phyloP scores from a whole-genome alignment of 2,329 filamentous ascomycete species.

The Colletotrichum horii region DNA sequence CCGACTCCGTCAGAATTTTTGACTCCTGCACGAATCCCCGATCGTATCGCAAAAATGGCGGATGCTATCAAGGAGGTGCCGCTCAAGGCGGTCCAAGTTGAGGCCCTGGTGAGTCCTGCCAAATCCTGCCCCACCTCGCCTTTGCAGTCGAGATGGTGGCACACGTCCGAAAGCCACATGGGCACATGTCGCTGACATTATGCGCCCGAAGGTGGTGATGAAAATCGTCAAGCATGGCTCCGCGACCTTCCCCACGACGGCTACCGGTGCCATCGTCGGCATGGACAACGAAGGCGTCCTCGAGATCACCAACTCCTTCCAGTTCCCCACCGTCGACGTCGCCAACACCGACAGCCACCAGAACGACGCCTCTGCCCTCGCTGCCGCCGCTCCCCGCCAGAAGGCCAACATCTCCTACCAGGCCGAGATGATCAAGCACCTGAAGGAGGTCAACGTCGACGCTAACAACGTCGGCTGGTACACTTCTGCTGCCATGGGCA shows the following conservation, averaged over 20 bases:
- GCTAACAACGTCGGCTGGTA: slow-evolving; percentile 99
- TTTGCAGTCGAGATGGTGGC: slow-evolving; percentile 17
- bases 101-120: slow-evolving; percentile 77
- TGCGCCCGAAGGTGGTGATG: slow-evolving; percentile 77
- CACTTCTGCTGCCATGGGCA: slow-evolving; percentile 97
- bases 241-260: slow-evolving; percentile 83
- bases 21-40: slow-evolving; percentile 24
- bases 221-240: slow-evolving; percentile 98
- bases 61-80: slow-evolving; percentile 69
- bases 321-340: slow-evolving; percentile 84
- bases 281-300: slow-evolving; percentile 85
- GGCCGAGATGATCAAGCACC: slow-evolving; percentile 94
- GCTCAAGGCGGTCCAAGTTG: slow-evolving; percentile 89
- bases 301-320: slow-evolving; percentile 93
- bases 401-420: slow-evolving; percentile 91
- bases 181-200: slow-evolving; percentile 20
- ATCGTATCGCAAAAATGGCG: slow-evolving; percentile 54
- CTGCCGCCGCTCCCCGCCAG: slow-evolving; percentile 87
- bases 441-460: slow-evolving; percentile 97
- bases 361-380: slow-evolving; percentile 75
- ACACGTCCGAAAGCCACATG: not conserved
- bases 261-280: slow-evolving; percentile 89
- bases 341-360: slow-evolving; percentile 74
- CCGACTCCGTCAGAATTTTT: slow-evolving; percentile 25
- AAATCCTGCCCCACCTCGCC: slow-evolving; percentile 38